phyloP scores from a whole-genome alignment of 495 filamentous ascomycete genomes.

The Amniculicola lignicola region DNA sequence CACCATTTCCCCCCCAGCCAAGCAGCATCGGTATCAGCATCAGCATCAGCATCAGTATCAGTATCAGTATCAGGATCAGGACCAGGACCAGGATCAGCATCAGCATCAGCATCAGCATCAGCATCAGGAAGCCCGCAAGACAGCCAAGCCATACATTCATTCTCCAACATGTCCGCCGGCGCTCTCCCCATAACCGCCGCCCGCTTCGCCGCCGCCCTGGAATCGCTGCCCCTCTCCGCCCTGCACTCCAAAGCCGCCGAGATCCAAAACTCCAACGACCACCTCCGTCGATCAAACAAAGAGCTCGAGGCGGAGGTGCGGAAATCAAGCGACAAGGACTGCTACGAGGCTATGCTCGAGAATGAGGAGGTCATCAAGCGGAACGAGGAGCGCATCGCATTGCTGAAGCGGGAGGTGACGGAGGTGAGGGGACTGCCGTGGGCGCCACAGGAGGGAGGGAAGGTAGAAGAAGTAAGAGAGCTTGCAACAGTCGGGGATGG shows the following conservation, averaged over 20 bases:
- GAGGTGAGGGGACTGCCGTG: slow-evolving; percentile 70
- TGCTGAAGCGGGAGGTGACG: slow-evolving; percentile 66
- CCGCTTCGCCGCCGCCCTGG: slow-evolving; percentile 68
- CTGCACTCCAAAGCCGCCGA: slow-evolving; percentile 80
- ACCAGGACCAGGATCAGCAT: too few species aligned
- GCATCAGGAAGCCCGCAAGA: too few species aligned
- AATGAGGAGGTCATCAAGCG: slow-evolving; percentile 70
- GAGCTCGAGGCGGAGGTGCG: slow-evolving; percentile 47
- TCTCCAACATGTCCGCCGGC: slow-evolving; percentile 46
- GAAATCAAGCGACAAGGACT: slow-evolving; percentile 59
- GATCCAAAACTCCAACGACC: slow-evolving; percentile 75
- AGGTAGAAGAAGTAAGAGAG: neutral
- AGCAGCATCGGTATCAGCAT: too few species aligned
- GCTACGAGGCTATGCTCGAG: slow-evolving; percentile 67
- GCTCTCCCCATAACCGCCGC: slow-evolving; percentile 57
- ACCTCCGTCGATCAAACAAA: slow-evolving; percentile 74
- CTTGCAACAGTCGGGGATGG: neutral
- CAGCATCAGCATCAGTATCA: too few species aligned
- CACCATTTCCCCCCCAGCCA: too few species aligned
- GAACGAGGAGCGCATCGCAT: slow-evolving; percentile 66
- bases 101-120: too few species aligned
- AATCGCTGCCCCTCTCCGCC: slow-evolving; percentile 64
- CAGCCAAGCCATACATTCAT: too few species aligned
- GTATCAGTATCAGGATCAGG: too few species aligned
- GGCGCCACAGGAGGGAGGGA: slow-evolving; percentile 3